Conservation (phyloP, 129 eudicot genomes). For the Centrapalus pauciflorus region DNA sequence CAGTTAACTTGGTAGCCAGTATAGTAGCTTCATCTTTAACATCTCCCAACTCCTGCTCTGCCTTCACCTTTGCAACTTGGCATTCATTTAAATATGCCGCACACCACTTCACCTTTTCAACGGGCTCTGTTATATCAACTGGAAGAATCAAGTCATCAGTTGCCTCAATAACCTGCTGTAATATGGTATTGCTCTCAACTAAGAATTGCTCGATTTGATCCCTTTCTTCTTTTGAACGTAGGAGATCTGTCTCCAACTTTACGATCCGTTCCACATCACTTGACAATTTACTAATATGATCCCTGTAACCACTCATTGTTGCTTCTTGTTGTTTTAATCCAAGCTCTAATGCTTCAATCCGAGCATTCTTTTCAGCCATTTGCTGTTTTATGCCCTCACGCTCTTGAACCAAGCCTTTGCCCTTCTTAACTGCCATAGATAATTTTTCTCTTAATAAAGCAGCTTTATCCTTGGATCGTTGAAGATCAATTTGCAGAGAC, state of each 20-base stretch:
- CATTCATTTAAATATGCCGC: conserved; percentile 40
- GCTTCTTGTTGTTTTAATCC: conserved; percentile 39
- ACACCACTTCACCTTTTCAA: conserved; percentile 57
- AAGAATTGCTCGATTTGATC: conserved; percentile 55
- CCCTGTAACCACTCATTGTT: conserved; percentile 27
- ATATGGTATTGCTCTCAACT: conserved; percentile 48
- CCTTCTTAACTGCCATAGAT: conserved; percentile 91
- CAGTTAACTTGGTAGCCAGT: conserved; percentile 30
- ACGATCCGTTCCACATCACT: too few species aligned
- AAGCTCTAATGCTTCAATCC: conserved; percentile 43
- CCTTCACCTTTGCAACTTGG: conserved; percentile 32
- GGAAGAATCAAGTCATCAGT: conserved; percentile 42
- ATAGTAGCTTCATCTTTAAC: conserved; percentile 30
- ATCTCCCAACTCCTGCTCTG: conserved; percentile 42
- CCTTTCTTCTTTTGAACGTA: conserved; percentile 41
- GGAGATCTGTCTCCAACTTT: conserved; percentile 49
- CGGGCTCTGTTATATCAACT: conserved; percentile 47
- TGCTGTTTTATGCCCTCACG: conserved; percentile 53
- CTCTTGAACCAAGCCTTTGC: conserved; percentile 88
- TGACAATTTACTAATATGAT: too few species aligned
- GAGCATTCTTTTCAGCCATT: conserved; percentile 57
- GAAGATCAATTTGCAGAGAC: conserved; percentile 45
- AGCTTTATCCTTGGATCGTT: conserved; percentile 62
- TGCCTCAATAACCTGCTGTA: conserved; percentile 46
- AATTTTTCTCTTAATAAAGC: conserved; percentile 63